A percentile compares a stretch with the other conserved stretches of the same genome.
Conservation (phyloP, 164 flowering plant species). For the Macadamia integrifolia region DNA sequence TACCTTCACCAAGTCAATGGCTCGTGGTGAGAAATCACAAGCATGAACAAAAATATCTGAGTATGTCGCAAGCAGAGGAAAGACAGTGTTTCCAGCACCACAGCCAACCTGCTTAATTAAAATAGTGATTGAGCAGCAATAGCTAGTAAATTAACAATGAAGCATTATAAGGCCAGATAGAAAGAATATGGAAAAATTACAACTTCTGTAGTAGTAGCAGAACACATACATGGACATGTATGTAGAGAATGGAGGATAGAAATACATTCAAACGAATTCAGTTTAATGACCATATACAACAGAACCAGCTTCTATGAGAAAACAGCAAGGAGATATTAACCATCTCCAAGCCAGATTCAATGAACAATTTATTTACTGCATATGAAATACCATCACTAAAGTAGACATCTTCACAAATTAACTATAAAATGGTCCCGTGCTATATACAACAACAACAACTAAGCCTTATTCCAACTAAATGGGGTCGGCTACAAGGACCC, state of each 20-base stretch:
- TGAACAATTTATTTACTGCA: too few relatives aligned
- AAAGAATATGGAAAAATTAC: too few relatives aligned
- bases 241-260: background rate
- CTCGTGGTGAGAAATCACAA: conserved; percentile 94
- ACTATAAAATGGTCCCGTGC: too few relatives aligned
- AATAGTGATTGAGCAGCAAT: background rate
- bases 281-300: background rate
- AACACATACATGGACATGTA: background rate
- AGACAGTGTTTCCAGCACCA: conserved; percentile 94
- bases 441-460: too few relatives aligned
- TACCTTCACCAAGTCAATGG: conserved; percentile 89
- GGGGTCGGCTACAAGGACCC: too few relatives aligned
- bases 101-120: conserved; percentile 69
- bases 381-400: too few relatives aligned
- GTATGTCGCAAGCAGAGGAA: conserved; percentile 73
- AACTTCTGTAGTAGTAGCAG: background rate
- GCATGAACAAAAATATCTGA: conserved; percentile 78
- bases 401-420: too few relatives aligned
- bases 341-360: too few relatives aligned
- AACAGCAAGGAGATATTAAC: too few relatives aligned
- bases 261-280: background rate
- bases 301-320: too few relatives aligned
- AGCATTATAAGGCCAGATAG: background rate
- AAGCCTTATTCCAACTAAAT: too few relatives aligned
- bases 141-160: background rate